Evolutionary conservation across 179 eudicot genomes (phyloP).

Genomic region (Gypsophila paniculata): DNA sequence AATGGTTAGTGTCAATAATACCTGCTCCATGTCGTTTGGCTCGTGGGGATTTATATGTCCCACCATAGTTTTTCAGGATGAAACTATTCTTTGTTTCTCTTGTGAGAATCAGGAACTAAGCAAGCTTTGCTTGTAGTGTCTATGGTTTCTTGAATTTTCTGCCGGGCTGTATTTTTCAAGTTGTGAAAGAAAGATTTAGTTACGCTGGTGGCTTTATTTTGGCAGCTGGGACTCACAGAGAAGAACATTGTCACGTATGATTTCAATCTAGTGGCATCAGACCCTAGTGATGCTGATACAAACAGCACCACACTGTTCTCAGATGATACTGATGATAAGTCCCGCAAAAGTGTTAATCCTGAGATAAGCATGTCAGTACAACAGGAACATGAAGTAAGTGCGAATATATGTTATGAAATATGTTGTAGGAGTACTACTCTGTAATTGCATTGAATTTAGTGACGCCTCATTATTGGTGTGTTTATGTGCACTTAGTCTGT

Average conservation of each 20-base stretch:
- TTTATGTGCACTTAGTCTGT: not conserved
- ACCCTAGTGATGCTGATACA: slow-evolving; percentile 92
- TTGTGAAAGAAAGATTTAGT: slow-evolving; percentile 5
- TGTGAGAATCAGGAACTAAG: not conserved
- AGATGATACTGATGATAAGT: slow-evolving; percentile 71
- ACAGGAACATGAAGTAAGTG: slow-evolving; percentile 62
- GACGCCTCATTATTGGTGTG: not conserved
- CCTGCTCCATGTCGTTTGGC: slow-evolving; percentile 9
- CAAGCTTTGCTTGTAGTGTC: slow-evolving; percentile 7
- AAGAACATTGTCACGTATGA: slow-evolving; percentile 71
- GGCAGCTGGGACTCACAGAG: slow-evolving; percentile 92
- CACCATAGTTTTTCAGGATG: not conserved
- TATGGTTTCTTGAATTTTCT: slow-evolving; percentile 10
- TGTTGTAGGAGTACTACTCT: not conserved
- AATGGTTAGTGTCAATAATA: slow-evolving; percentile 34
- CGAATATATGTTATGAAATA: not conserved
- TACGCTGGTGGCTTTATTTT: slow-evolving; percentile 18
- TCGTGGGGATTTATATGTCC: slow-evolving; percentile 7
- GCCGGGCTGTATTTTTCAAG: not conserved
- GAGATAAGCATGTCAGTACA: slow-evolving; percentile 46
- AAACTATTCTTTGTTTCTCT: slow-evolving; percentile 3
- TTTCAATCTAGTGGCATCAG: slow-evolving; percentile 67
- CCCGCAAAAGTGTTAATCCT: slow-evolving; percentile 56
- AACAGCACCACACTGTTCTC: slow-evolving; percentile 89
- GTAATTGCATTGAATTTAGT: not conserved